These are phyloP conservation scores for Vicia faba DNA, from an alignment of 306 rosid genomes.

Conservation along the genomic window DNA sequence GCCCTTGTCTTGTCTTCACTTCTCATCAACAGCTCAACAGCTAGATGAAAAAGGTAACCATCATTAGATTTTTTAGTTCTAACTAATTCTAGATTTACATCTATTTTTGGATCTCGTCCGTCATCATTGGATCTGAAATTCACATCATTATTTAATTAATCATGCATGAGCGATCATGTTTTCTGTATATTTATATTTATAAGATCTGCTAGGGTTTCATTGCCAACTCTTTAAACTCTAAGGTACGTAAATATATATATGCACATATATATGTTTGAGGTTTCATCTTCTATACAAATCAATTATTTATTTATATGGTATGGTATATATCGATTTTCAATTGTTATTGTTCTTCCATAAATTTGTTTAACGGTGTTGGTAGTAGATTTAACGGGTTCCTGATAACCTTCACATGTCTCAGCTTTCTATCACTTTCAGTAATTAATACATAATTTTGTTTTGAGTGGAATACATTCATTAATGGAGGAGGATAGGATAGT, in stretches of 20 bases:
- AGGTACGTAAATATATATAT: constrained; percentile 2
- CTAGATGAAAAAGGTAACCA: constrained; percentile 36
- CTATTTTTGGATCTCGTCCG: background rate
- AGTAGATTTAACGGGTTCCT: constrained; percentile 12
- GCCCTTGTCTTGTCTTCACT: constrained; percentile 32
- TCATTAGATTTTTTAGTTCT: constrained; percentile 37
- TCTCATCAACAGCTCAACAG: constrained; percentile 25
- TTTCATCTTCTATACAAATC: constrained; percentile 3
- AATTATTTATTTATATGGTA: background rate
- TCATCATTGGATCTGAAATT: constrained; percentile 39
- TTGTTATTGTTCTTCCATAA: background rate
- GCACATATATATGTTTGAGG: constrained; percentile 10
- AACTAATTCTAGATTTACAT: constrained; percentile 13
- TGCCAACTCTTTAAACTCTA: constrained; percentile 12
- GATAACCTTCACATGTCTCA: constrained; percentile 40
- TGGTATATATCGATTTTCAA: background rate
- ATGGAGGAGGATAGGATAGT: constrained; percentile 25
- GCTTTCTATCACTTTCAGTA: constrained; percentile 46
- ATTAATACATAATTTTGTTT: constrained; percentile 21
- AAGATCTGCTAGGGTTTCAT: constrained; percentile 40
- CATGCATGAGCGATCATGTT: background rate
- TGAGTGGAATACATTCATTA: constrained; percentile 48
- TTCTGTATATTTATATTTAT: background rate
- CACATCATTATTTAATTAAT: constrained; percentile 14
- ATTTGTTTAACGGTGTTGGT: constrained; percentile 4